Evolutionary conservation across 2,329 filamentous ascomycete genomes (phyloP).

Genomic region (Fusarium illudens): DNA sequence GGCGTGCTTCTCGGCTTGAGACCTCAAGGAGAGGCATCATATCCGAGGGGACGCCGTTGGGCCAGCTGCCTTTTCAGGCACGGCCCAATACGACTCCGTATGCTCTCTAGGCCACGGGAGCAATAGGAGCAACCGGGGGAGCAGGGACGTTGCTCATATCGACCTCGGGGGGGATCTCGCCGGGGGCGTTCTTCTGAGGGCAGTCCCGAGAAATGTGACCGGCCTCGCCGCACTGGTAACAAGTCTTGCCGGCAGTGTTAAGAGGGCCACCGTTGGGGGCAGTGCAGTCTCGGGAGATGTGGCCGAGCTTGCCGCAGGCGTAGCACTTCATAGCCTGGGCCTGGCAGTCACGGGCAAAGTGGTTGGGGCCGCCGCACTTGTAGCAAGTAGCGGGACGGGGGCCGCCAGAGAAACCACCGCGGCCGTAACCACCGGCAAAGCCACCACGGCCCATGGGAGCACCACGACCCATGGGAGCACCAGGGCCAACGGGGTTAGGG

Average conservation of each 20-base stretch:
- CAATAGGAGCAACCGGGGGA: slow-evolving; percentile 57
- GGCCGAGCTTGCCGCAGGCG: slow-evolving; percentile 92
- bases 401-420: slow-evolving; percentile 78
- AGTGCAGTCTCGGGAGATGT: slow-evolving; percentile 94
- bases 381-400: slow-evolving; percentile 76
- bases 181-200: slow-evolving; percentile 71
- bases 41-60: slow-evolving; percentile 20
- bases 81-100: slow-evolving; percentile 15
- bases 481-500: slow-evolving; percentile 73
- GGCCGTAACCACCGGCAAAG: slow-evolving; percentile 68
- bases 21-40: slow-evolving; percentile 4
- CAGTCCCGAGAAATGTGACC: slow-evolving; percentile 97
- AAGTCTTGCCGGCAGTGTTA: slow-evolving; percentile 97
- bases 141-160: slow-evolving; percentile 54
- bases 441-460: slow-evolving; percentile 75
- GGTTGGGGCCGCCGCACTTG: slow-evolving; percentile 88
- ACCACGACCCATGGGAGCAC: slow-evolving; percentile 72
- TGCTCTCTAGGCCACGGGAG: slow-evolving; percentile 50
- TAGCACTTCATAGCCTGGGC: slow-evolving; percentile 99
- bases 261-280: slow-evolving; percentile 95
- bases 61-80: slow-evolving; percentile 5
- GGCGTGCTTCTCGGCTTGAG: slow-evolving; percentile 14
- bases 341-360: slow-evolving; percentile 98
- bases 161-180: slow-evolving; percentile 57
- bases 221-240: slow-evolving; percentile 95